Evolutionary conservation across 1,139 yeast genomes (phyloP).

Genomic region (Candida sp.): DNA sequence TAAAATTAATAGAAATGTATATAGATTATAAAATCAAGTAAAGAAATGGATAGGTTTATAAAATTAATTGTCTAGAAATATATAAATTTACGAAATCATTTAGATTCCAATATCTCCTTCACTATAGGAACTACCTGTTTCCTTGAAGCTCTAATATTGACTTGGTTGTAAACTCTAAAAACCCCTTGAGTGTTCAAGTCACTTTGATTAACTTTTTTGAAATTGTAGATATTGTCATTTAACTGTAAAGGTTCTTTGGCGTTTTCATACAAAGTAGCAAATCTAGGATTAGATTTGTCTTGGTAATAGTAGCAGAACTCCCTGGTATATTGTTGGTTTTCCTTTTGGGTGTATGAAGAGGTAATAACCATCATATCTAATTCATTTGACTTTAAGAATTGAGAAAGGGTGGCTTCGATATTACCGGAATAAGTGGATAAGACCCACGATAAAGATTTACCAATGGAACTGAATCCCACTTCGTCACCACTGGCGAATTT

Average conservation of each 20-base stretch:
- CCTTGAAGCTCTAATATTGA: slow-evolving; percentile 61
- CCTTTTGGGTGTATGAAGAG: slow-evolving; percentile 52
- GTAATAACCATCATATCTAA: slow-evolving; percentile 60
- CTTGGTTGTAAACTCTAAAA: slow-evolving; percentile 46
- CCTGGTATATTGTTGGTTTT: slow-evolving; percentile 45
- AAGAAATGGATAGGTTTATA: too few relatives aligned
- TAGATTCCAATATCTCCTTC: slow-evolving; percentile 27
- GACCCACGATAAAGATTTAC: slow-evolving; percentile 63
- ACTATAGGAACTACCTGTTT: slow-evolving; percentile 78
- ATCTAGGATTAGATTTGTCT: slow-evolving; percentile 8
- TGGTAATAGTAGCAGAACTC: slow-evolving; percentile 48
- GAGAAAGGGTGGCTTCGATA: slow-evolving; percentile 34
- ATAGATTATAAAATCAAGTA: too few relatives aligned
- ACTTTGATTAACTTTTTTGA: slow-evolving; percentile 8
- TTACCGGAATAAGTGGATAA: slow-evolving; percentile 28
- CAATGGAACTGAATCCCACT: slow-evolving; percentile 77
- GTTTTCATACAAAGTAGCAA: slow-evolving; percentile 22
- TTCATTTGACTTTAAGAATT: slow-evolving; percentile 30
- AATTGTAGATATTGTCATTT: slow-evolving; percentile 14
- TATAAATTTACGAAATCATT: slow-evolving; percentile 15
- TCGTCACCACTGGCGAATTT: slow-evolving; percentile 32
- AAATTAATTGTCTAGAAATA: slow-evolving; percentile 4
- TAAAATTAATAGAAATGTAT: too few relatives aligned
- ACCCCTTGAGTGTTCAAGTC: slow-evolving; percentile 9
- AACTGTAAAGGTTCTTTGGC: slow-evolving; percentile 30